Evolutionary conservation across 768 basidiomycete genomes (phyloP).

Genomic region (Lactifluus pinguis): DNA sequence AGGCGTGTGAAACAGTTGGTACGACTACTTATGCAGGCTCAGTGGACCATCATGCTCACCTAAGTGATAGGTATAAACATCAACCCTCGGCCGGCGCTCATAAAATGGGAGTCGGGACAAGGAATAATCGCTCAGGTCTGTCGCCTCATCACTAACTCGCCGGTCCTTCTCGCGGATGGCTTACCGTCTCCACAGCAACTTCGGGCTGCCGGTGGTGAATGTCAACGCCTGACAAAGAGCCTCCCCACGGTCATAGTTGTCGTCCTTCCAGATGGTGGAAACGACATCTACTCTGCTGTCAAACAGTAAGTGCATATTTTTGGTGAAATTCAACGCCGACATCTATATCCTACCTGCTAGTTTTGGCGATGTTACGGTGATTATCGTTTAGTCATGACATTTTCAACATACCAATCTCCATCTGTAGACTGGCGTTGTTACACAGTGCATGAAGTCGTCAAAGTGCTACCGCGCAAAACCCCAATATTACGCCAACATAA

Average conservation of each 20-base stretch:
- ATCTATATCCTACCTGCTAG: conserved; percentile 28
- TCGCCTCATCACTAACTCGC: background rate
- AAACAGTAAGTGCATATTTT: conserved; percentile 52
- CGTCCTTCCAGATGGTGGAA: conserved; percentile 63
- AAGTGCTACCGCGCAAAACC: conserved; percentile 61
- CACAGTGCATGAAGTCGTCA: conserved; percentile 62
- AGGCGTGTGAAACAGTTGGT: conserved; percentile 50
- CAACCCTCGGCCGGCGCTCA: conserved; percentile 33
- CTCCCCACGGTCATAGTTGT: conserved; percentile 55
- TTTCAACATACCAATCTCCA: background rate
- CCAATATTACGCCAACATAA: conserved; percentile 78
- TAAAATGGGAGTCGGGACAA: conserved; percentile 52
- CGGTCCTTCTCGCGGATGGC: background rate
- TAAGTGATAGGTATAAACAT: conserved; percentile 48
- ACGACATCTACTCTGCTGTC: conserved; percentile 67
- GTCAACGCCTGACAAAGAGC: conserved; percentile 30
- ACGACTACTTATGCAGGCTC: conserved; percentile 23
- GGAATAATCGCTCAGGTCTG: conserved; percentile 32
- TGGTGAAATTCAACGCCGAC: background rate
- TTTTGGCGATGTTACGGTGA: conserved; percentile 60
- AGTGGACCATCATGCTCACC: background rate
- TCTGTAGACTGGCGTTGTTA: conserved; percentile 58
- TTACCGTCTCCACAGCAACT: conserved; percentile 33
- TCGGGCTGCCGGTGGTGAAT: conserved; percentile 40
- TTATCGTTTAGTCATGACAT: conserved; percentile 9